Evolutionary conservation across 371 early-diverging fungal species (phyloP), one percentile per base, ranked within the genome.

Genomic region (Globomyces sp.): DNA sequence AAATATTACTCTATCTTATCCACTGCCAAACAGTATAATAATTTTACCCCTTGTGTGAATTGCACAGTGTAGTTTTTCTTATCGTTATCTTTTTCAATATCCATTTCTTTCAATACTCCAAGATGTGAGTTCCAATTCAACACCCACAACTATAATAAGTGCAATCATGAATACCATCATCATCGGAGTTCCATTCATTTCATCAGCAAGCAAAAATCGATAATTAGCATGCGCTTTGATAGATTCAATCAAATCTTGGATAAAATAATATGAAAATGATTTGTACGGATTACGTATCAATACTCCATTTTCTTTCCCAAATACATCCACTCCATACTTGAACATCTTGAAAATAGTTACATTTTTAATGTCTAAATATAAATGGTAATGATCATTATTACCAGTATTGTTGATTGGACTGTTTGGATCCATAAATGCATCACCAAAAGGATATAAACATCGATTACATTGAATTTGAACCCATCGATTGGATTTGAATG

Each of bases 211-310:
- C 13, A 58, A 49, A 53, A 71, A 77, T 47, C 72, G 72, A 44
- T 71, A 74, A 45, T 61, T 68, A 45, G 75, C 78, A 58, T 74
- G 67, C 13, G 75, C 68, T 34, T 69, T 61, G 3, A 73, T 67
- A 10, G 68, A 47, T 9, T 77, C 78, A 36, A 70, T 34, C 4
- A 77, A 44, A 6, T 72, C 72, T 36, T 71, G 57, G 34, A 68
- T 59, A 44, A 77, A 73, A 52, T 57, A 68, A 9, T 3, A 49
- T 43, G 68, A 66, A 68, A 43, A 57, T 60, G 52, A 58, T 13
- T 50, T n/a, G 57, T 34, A 8, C 13, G 34, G 41, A 37, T 13
- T 60, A 37, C 39, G 34, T 34, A 6, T 44, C 45, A 46, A 34
- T 11, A 49, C 11, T n/a, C 49, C 49, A 34, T 11, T 34, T 11